phyloP scores from a whole-genome alignment of 257 asterid species.

The Salvia hispanica region DNA sequence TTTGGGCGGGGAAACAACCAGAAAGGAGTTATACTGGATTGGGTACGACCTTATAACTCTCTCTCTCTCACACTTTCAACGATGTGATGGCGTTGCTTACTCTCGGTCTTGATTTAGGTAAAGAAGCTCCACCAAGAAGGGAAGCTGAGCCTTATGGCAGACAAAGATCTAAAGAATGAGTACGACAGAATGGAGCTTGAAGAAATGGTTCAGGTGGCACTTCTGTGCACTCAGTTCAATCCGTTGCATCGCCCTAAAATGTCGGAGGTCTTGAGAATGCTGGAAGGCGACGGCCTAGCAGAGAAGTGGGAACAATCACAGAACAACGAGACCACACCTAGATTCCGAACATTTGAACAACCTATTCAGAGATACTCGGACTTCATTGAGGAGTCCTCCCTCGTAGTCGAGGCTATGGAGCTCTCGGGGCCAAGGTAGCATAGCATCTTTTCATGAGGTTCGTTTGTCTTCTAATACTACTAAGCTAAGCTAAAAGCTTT shows the following conservation, averaged over 20 bases:
- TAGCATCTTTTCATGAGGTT: background rate
- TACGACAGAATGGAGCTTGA: conserved; percentile 65
- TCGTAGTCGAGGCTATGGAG: conserved; percentile 86
- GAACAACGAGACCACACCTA: conserved; percentile 48
- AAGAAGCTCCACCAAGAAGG: conserved; percentile 81
- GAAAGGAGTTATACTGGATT: conserved; percentile 82
- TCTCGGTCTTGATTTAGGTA: conserved; percentile 50
- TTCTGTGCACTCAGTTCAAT: conserved; percentile 76
- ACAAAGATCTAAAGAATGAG: conserved; percentile 61
- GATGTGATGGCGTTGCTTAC: background rate
- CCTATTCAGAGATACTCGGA: conserved; percentile 76
- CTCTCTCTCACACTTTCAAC: background rate
- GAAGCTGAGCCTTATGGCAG: conserved; percentile 69
- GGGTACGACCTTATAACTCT: conserved; percentile 46
- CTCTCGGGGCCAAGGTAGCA: conserved; percentile 94
- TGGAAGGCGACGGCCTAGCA: conserved; percentile 88
- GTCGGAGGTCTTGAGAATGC: conserved; percentile 93
- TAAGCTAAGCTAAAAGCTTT: conserved; percentile 5
- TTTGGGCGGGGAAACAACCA: conserved; percentile 81
- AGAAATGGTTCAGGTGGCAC: conserved; percentile 88
- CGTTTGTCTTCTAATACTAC: background rate
- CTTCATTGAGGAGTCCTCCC: conserved; percentile 76
- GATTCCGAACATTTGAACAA: conserved; percentile 49
- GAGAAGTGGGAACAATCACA: conserved; percentile 95
- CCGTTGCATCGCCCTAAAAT: conserved; percentile 86